Evolutionary conservation across 1,284 basidiomycete species (phyloP).

Genomic region (Cerrena zonata): DNA sequence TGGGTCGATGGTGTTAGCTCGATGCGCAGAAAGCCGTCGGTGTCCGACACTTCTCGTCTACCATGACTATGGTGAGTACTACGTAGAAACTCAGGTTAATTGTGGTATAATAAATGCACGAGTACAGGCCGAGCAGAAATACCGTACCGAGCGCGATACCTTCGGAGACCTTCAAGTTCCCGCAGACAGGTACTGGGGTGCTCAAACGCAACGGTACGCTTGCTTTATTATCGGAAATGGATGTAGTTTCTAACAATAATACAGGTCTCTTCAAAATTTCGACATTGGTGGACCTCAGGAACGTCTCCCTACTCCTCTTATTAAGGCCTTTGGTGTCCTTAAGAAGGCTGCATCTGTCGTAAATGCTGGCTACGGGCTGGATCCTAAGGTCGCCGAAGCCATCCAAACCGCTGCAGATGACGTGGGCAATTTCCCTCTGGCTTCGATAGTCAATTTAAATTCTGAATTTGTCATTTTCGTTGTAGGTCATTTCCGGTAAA

Average conservation of each 20-base stretch:
- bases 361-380: conserved; percentile 87
- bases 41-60: conserved; percentile 33
- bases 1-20: conserved; percentile 19
- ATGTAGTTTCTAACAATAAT: background rate
- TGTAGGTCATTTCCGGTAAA: conserved; percentile 89
- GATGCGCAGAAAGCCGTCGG: conserved; percentile 21
- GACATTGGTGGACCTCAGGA: conserved; percentile 95
- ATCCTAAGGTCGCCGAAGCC: conserved; percentile 82
- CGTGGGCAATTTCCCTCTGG: conserved; percentile 37
- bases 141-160: conserved; percentile 75
- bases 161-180: conserved; percentile 93
- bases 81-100: too few relatives aligned
- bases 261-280: conserved; percentile 91
- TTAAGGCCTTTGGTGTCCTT: conserved; percentile 95
- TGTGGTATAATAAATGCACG: background rate
- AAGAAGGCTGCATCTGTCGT: conserved; percentile 96
- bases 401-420: conserved; percentile 95
- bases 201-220: conserved; percentile 88
- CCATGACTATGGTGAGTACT: conserved; percentile 40
- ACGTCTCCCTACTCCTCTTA: conserved; percentile 87
- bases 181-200: conserved; percentile 94
- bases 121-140: conserved; percentile 39
- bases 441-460: conserved; percentile 3
- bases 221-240: background rate
- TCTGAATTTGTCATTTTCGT: background rate